phyloP scores from a whole-genome alignment of 1,284 basidiomycete species.

The Cryptococcus hybrid region DNA sequence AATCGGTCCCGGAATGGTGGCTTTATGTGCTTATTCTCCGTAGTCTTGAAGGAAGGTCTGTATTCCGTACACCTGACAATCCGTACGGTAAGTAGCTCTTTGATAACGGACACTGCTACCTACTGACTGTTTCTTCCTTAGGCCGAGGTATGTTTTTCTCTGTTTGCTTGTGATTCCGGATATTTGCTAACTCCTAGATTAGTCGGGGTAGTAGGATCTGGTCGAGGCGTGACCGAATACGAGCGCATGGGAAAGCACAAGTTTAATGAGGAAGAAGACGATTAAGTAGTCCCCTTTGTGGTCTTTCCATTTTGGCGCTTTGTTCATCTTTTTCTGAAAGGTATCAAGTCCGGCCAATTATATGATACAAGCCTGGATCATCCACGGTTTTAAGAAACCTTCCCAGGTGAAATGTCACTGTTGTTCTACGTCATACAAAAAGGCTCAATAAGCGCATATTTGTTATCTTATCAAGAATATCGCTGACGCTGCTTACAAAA shows the following conservation, averaged over 20 bases:
- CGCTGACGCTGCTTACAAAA: too few species aligned
- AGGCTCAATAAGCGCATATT: too few species aligned
- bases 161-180: conserved; percentile 1
- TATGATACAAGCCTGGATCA: too few species aligned
- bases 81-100: conserved; percentile 69
- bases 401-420: too few species aligned
- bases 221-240: conserved; percentile 86
- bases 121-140: conserved; percentile 6
- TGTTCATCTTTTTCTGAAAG: neutral
- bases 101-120: neutral
- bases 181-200: conserved; percentile 6
- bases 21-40: neutral
- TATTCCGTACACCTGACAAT: conserved; percentile 96
- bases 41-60: conserved; percentile 75
- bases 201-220: conserved; percentile 95
- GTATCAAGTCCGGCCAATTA: neutral
- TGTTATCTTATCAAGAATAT: too few species aligned
- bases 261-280: conserved; percentile 59
- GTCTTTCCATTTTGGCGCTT: too few species aligned
- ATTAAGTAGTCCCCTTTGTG: too few species aligned
- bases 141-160: conserved; percentile 17
- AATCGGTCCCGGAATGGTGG: too few species aligned
- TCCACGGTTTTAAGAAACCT: too few species aligned
- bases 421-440: too few species aligned
- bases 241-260: conserved; percentile 72